Percentiles rank a stretch among this genome's conserved stretches.
Evolutionary conservation across 331 rosid genomes (phyloP).

Genomic region (Quercus phellos): DNA sequence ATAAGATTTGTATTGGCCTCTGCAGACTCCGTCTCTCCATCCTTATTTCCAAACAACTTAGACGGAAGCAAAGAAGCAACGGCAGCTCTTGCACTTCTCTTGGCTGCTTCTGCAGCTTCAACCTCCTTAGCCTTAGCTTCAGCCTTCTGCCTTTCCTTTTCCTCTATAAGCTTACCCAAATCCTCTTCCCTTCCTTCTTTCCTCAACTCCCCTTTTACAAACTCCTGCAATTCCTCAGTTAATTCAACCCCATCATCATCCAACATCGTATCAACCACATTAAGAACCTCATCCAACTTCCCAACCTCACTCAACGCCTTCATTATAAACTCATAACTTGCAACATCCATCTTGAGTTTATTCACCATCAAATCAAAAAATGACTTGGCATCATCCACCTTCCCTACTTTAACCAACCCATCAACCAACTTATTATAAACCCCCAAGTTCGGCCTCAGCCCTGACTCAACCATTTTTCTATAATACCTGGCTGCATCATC

Average conservation of each 20-base stretch:
- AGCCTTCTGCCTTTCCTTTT: constrained; percentile 79
- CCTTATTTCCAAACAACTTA: constrained; percentile 66
- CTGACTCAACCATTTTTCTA: constrained; percentile 66
- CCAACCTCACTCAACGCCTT: constrained; percentile 69
- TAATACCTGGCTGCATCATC: constrained; percentile 79
- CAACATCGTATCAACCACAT: constrained; percentile 65
- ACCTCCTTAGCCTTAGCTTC: constrained; percentile 86
- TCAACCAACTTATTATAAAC: constrained; percentile 70
- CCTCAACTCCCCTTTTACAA: constrained; percentile 62
- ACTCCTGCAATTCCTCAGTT: constrained; percentile 68
- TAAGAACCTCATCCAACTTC: constrained; percentile 62
- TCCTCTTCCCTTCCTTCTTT: constrained; percentile 81
- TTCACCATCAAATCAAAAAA: constrained; percentile 81
- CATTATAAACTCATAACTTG: constrained; percentile 72
- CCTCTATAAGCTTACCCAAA: constrained; percentile 68
- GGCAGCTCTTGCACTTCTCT: constrained; percentile 68
- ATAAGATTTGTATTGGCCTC: constrained; percentile 3
- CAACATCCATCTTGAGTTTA: constrained; percentile 84
- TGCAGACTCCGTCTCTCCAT: constrained; percentile 38
- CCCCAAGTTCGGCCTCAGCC: constrained; percentile 75
- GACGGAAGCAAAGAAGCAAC: constrained; percentile 69
- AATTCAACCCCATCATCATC: constrained; percentile 68
- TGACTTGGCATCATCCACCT: constrained; percentile 59
- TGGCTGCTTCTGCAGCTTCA: constrained; percentile 88
- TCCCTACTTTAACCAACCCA: constrained; percentile 67